Evolutionary conservation across 257 asterid genomes (phyloP).

Genomic region (Solanum pinnatisectum): DNA sequence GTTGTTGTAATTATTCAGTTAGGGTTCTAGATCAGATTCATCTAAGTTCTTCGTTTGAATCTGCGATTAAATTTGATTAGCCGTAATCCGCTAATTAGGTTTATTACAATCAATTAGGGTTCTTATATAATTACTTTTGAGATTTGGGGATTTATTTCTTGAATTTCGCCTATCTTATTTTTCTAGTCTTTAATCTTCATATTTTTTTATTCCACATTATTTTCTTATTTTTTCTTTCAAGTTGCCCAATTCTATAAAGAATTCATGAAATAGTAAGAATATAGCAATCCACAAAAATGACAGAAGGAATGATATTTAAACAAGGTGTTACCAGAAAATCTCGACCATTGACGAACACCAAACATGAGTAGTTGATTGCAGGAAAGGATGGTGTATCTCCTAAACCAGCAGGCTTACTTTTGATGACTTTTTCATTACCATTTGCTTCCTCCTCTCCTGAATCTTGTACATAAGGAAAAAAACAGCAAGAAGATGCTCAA

Average conservation of each 20-base stretch:
- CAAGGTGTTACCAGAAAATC: slow-evolving; percentile 11
- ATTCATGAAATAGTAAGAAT: neutral
- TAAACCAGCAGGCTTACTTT: slow-evolving; percentile 4
- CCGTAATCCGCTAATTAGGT: neutral
- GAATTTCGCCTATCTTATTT: neutral
- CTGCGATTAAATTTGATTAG: neutral
- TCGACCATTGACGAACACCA: neutral
- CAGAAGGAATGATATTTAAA: neutral
- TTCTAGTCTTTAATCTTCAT: neutral
- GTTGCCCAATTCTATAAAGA: neutral
- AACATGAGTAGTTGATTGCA: neutral
- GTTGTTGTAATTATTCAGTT: neutral
- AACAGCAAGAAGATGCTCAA: neutral
- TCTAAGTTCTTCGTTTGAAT: neutral
- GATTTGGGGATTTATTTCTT: neutral
- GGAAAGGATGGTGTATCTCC: neutral
- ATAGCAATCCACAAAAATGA: neutral
- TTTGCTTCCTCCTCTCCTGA: neutral
- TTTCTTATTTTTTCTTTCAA: neutral
- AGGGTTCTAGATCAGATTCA: neutral
- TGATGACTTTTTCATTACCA: neutral
- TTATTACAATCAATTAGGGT: neutral
- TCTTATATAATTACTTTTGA: neutral
- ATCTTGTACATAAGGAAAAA: neutral
- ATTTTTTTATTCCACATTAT: neutral